Evolutionary conservation across 345 rosid genomes (phyloP).

Genomic region (Barbarea vulgaris): DNA sequence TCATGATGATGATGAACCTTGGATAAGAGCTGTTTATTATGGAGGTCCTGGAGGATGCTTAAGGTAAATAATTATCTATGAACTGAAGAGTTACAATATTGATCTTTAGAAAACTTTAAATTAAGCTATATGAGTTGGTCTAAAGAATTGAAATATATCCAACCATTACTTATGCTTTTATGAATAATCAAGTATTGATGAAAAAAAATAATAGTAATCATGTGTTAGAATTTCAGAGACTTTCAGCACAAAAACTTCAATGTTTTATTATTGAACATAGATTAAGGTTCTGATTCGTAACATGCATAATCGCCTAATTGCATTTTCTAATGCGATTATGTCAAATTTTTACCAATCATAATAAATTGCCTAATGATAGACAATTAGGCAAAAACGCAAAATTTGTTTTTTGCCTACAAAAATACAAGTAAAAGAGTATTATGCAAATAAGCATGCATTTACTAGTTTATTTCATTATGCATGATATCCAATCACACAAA

Average conservation of each 20-base stretch:
- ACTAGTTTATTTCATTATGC: too few relatives aligned
- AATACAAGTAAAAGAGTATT: too few relatives aligned
- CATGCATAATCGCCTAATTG: too few relatives aligned
- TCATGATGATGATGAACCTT: conserved; percentile 24
- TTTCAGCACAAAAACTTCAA: neutral
- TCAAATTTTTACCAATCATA: too few relatives aligned
- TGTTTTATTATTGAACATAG: neutral
- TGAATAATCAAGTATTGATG: neutral
- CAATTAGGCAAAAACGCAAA: too few relatives aligned
- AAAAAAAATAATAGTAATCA: neutral
- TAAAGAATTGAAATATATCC: neutral
- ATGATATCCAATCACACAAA: too few relatives aligned
- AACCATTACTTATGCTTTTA: neutral
- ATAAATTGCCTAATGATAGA: too few relatives aligned
- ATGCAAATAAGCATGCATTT: too few relatives aligned
- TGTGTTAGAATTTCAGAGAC: neutral
- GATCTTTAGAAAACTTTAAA: neutral
- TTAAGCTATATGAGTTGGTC: neutral
- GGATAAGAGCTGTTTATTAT: conserved; percentile 30
- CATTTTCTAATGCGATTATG: too few relatives aligned
- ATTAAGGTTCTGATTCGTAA: too few relatives aligned
- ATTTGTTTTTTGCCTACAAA: too few relatives aligned
- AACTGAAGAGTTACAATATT: neutral
- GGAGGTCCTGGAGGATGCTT: conserved; percentile 37
- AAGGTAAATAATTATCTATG: neutral